Percentiles rank a stretch among this genome's conserved stretches.
These are phyloP conservation scores for Aspergillus texensis DNA, from an alignment of 2,329 filamentous ascomycete species.

Conservation along the genomic window DNA sequence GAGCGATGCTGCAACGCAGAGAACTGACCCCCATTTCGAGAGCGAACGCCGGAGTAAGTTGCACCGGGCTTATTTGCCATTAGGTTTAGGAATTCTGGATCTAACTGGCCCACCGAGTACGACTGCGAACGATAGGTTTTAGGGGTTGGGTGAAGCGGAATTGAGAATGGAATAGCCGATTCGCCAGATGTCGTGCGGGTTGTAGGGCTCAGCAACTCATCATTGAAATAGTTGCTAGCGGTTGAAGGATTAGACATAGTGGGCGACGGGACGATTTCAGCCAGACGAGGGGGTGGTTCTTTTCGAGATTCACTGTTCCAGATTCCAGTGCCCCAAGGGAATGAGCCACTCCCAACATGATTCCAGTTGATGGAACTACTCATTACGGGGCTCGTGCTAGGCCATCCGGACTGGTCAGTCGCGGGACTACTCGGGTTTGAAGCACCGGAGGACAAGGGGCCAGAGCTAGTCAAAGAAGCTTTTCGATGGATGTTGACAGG, in stretches of 20 bases:
- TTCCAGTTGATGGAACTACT: slow-evolving; percentile 47
- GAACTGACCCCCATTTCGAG: slow-evolving; percentile 53
- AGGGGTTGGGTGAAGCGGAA: slow-evolving; percentile 83
- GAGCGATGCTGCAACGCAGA: slow-evolving; percentile 77
- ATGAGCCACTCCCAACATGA: slow-evolving; percentile 51
- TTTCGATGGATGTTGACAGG: slow-evolving; percentile 70
- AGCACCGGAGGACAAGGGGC: slow-evolving; percentile 74
- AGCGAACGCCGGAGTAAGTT: slow-evolving; percentile 34
- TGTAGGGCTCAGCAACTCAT: slow-evolving; percentile 55
- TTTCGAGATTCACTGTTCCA: slow-evolving; percentile 77
- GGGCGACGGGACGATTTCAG: slow-evolving; percentile 74
- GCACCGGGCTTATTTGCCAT: slow-evolving; percentile 37
- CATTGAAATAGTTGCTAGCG: slow-evolving; percentile 54
- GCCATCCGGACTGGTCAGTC: slow-evolving; percentile 60
- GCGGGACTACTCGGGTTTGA: slow-evolving; percentile 82
- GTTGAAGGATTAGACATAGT: slow-evolving; percentile 62
- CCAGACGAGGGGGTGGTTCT: slow-evolving; percentile 72
- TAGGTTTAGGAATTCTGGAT: slow-evolving; percentile 59
- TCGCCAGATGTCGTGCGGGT: slow-evolving; percentile 53
- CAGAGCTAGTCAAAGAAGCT: slow-evolving; percentile 71
- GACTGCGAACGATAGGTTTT: slow-evolving; percentile 96
- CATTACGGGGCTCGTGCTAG: slow-evolving; percentile 39
- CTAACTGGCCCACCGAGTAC: slow-evolving; percentile 90
- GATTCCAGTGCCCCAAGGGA: slow-evolving; percentile 78
- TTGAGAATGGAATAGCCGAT: slow-evolving; percentile 74